These are phyloP conservation scores for Inonotus obliquus DNA, from an alignment of 1,284 basidiomycete species.

Conservation along the genomic window DNA sequence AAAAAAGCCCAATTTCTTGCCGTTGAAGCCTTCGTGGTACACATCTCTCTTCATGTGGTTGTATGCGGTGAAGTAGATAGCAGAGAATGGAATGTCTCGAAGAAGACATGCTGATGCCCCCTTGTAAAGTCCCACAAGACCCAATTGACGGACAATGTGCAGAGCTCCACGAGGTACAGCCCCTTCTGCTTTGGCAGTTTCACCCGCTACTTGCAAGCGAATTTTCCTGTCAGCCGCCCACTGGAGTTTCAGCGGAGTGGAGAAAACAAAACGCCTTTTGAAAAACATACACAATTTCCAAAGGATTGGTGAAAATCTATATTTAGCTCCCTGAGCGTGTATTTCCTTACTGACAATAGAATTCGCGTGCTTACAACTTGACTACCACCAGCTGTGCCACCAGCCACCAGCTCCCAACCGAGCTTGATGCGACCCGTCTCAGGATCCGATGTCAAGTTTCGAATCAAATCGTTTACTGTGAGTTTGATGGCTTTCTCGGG, in stretches of 20 bases:
- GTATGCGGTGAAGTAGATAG: constrained; percentile 80
- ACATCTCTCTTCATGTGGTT: constrained; percentile 87
- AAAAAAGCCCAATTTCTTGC: constrained; percentile 87
- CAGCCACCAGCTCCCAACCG: constrained; percentile 85
- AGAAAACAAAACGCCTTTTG: not conserved
- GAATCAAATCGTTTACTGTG: constrained; percentile 93
- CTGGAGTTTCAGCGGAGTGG: not conserved
- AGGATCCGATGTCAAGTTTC: constrained; percentile 82
- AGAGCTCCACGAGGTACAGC: constrained; percentile 79
- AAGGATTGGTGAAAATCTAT: constrained; percentile 92
- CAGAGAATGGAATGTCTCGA: constrained; percentile 93
- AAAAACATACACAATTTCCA: constrained; percentile 79
- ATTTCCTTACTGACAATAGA: constrained; percentile 12
- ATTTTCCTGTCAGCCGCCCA: constrained; percentile 69
- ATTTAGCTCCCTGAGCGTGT: constrained; percentile 17
- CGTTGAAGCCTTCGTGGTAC: constrained; percentile 94
- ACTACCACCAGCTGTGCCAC: constrained; percentile 91
- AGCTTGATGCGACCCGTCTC: constrained; percentile 92
- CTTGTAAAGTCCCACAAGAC: constrained; percentile 89
- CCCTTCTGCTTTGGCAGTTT: constrained; percentile 82
- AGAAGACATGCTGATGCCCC: constrained; percentile 85
- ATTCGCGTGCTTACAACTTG: constrained; percentile 65
- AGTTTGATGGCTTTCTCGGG: constrained; percentile 98
- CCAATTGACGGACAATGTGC: constrained; percentile 91
- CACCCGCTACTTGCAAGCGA: constrained; percentile 93